These are phyloP conservation scores for Salix suchowensis DNA, from an alignment of 345 rosid genomes.

Conservation along the genomic window DNA sequence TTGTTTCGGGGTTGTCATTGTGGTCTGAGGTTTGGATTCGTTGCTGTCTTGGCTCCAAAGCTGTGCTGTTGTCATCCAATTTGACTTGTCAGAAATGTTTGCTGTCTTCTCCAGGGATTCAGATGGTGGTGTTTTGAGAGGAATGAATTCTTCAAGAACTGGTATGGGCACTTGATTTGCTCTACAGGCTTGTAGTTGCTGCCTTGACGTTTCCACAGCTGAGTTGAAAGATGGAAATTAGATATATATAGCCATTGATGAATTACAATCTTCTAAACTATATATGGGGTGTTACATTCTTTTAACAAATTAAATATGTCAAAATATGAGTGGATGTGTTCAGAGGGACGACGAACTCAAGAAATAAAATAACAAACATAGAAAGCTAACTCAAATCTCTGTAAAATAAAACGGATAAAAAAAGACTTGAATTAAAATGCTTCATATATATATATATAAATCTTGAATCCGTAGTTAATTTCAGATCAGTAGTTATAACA, in stretches of 20 bases:
- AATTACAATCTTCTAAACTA: not conserved
- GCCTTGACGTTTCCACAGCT: conserved; percentile 89
- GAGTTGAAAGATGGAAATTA: conserved; percentile 7
- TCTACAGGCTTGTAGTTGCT: conserved; percentile 65
- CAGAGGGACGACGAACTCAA: conserved; percentile 14
- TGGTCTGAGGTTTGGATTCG: conserved; percentile 38
- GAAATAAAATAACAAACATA: conserved; percentile 14
- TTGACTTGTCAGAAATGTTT: conserved; percentile 49
- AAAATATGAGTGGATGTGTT: not conserved
- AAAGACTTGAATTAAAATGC: conserved; percentile 9
- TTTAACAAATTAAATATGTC: conserved; percentile 4
- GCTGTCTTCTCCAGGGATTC: conserved; percentile 37
- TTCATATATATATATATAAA: too few species aligned
- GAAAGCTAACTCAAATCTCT: conserved; percentile 38
- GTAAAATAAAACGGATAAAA: conserved; percentile 32
- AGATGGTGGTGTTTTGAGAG: conserved; percentile 52
- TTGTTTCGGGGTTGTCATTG: conserved; percentile 37
- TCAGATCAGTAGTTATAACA: not conserved
- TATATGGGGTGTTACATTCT: conserved; percentile 16
- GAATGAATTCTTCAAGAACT: conserved; percentile 93
- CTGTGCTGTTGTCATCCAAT: conserved; percentile 94
- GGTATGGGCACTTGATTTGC: conserved; percentile 59
- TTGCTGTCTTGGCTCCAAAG: conserved; percentile 81
- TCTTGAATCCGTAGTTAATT: not conserved
- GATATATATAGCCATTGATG: not conserved